phyloP scores from a whole-genome alignment of 2,329 filamentous ascomycete genomes.

The Didymosphaeria variabile region DNA sequence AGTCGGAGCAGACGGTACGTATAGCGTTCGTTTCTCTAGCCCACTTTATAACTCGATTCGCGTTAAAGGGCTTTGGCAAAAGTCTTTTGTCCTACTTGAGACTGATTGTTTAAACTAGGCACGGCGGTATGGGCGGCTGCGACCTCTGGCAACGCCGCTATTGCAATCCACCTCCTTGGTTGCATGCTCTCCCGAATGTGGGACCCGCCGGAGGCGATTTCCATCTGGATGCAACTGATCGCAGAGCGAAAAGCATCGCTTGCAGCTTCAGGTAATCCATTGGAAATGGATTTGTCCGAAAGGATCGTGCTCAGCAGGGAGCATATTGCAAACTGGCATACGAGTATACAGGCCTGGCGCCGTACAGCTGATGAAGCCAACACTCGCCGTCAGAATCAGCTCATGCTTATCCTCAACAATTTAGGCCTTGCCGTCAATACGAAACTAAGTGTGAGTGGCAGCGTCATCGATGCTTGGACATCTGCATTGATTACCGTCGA shows the following conservation, averaged over 20 bases:
- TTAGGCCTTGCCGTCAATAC: constrained; percentile 14
- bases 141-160: constrained; percentile 35
- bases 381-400: constrained; percentile 10
- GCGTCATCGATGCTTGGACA: constrained; percentile 22
- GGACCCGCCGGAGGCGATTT: constrained; percentile 35
- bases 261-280: constrained; percentile 6
- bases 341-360: constrained; percentile 26
- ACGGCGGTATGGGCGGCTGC: constrained; percentile 14
- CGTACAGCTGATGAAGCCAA: constrained; percentile 21
- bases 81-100: no score
- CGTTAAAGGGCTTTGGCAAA: no score
- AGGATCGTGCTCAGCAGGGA: constrained; percentile 8
- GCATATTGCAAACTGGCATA: constrained; percentile 26
- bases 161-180: constrained; percentile 46
- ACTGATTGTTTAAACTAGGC: neutral
- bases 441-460: neutral
- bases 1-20: no score
- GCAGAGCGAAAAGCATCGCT: constrained; percentile 15
- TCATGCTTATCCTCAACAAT: constrained; percentile 12
- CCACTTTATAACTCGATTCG: no score
- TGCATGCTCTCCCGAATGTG: constrained; percentile 50
- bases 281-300: no score
- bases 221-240: constrained; percentile 49
- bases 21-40: no score
- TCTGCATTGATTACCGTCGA: constrained; percentile 18